Evolutionary conservation across 306 rosid genomes (phyloP), one percentile per base, ranked within the genome.

Genomic region (Prunus mume): DNA sequence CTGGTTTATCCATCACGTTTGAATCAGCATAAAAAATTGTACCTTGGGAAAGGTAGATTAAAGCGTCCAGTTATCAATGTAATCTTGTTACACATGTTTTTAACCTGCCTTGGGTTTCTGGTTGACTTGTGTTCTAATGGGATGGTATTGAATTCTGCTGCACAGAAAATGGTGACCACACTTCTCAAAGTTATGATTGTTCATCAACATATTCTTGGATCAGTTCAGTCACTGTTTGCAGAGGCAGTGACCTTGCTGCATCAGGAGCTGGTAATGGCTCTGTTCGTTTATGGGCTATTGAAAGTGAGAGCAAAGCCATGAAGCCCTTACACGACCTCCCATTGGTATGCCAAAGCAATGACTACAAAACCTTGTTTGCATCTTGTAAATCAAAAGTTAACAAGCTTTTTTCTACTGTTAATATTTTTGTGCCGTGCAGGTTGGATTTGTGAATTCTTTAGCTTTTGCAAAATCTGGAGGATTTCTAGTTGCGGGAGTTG

Each of bases 231-330:
- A 57, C 86, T 34, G 90, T 87, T 72, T 95, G 99, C 82, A 80
- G 92, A 75, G 88, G 87, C 79, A 92, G 97, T 76, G 99, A 95
- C 75, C 93, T 95, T 80, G 96, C 92, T 47, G 99, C 96, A 75
- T 91, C 97, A 65, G 97, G 96, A 58, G 99, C 97, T n/a, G 97
- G 96, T 57, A 89, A 91, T 57, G 99, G 99, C 38, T 89, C 71
- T 38, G 92, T 95, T 76, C 88, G 89, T 73, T 79, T 95, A 74
- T 95, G 97, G 97, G 78, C 86, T 80, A 24, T 91, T 77, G 85
- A 78, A 70, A 89, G 85, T 77, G 99, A 95, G 78, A 71, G 83
- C 62, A 95, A 85, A 68, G 86, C 78, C 73, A 70, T 92, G 61
- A 81, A 78, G 79, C 77, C 97, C 14, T 82, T 93, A 34, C 82